Conservation (phyloP, 169 alveolate species). For the Ichthyophthirius multifiliis region DNA sequence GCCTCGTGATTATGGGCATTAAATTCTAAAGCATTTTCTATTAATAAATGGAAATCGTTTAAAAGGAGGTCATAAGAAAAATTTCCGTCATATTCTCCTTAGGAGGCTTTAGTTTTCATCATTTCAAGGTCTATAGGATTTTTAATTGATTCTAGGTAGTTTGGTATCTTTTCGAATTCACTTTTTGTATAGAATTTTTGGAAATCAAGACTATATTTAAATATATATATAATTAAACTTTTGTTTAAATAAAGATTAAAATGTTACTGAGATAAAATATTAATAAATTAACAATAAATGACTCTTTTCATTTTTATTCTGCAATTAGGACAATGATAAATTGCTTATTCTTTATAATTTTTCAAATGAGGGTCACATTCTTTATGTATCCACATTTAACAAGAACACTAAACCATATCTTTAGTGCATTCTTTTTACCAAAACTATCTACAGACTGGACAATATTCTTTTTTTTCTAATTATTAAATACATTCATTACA, state of each 20-base stretch:
- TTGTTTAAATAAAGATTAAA: not conserved
- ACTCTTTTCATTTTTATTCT: constrained; percentile 1
- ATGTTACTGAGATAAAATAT: not conserved
- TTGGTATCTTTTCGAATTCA: not conserved
- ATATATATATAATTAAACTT: not conserved
- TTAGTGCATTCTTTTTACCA: not conserved
- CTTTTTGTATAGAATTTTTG: not conserved
- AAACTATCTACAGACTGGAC: not conserved
- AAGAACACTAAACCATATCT: constrained; percentile 6
- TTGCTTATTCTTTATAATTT: not conserved
- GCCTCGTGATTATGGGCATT: not conserved
- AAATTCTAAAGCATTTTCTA: not conserved
- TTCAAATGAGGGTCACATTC: not conserved
- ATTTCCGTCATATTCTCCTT: constrained; percentile 5
- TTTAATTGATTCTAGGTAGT: not conserved
- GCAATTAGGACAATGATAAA: not conserved
- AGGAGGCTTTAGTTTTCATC: not conserved
- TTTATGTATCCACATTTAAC: constrained; percentile 16
- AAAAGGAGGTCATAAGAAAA: not conserved
- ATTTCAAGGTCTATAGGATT: not conserved
- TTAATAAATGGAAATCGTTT: not conserved
- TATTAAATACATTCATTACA: not conserved
- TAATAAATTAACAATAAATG: not conserved
- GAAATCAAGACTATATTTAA: not conserved
- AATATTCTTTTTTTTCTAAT: constrained; percentile 11